Evolutionary conservation across 257 asterid genomes (phyloP), one percentile per base, ranked within the genome.

Genomic region (Solanum chaucha): DNA sequence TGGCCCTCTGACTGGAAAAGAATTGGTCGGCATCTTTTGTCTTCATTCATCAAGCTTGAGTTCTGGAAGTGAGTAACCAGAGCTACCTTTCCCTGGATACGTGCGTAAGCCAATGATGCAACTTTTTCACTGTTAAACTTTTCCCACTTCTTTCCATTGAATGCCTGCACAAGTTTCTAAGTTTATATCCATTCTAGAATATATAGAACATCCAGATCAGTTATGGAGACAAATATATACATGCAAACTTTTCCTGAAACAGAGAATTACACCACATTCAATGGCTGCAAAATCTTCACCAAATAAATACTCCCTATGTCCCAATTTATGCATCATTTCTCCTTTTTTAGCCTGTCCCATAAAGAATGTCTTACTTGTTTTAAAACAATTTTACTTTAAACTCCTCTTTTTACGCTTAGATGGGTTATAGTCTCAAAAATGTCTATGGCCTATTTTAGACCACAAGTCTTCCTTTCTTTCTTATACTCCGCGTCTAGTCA

Each of bases 71-170:
- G 99, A 0, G 98, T 93, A 86, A 97, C 89, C 5, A 97, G 93
- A 68, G 99, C 98, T 35, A 88, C 88, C 85, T 95, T 97, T 72
- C 99, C 98, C 88, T 96, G 99, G 88, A 96, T 96, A 81, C 99
- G 93, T 5, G 98, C 99, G 80, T 96, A 96, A 38, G 99, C 99
- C 88, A 95, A 92, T 3, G 95, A 94, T 24, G 99, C 98, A 86
- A 97, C 99, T 90, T 97, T 97, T 87, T 95, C 99, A 46, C 99
- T 95, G 73, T 97, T 97, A 55, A 97, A 97, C 92, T 95, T 97
- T 75, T 97, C 99, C 99, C 99, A 97, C 88, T 93, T 97, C 94
- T 94, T 97, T 88, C 99, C 99, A 86, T 95, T 94, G 87, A 97
- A 95, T 85, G 90, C 95, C 99, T 97, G 90, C 80, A 84, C 84